Evolutionary conservation across 2,329 filamentous ascomycete species (phyloP).

Genomic region (Monilinia polystroma): DNA sequence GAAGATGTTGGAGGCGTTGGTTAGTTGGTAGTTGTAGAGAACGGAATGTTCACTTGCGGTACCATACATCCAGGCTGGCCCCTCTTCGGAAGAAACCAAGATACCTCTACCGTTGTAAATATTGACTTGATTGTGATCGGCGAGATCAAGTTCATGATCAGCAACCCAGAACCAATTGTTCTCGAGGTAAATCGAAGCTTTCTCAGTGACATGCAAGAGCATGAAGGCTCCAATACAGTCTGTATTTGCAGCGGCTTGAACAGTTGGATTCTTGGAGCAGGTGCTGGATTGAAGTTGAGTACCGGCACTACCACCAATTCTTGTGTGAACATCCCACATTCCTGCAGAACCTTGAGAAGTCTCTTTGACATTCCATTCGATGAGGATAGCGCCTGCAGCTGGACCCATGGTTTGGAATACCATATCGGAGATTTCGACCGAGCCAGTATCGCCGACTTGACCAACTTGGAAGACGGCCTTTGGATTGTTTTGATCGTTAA

Average conservation of each 20-base stretch:
- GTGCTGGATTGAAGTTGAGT: slow-evolving; percentile 73
- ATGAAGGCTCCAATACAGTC: slow-evolving; percentile 74
- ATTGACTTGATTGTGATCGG: slow-evolving; percentile 74
- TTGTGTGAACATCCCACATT: slow-evolving; percentile 96
- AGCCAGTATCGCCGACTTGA: slow-evolving; percentile 70
- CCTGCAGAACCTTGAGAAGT: slow-evolving; percentile 66
- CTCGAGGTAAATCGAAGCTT: slow-evolving; percentile 74
- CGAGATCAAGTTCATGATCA: slow-evolving; percentile 81
- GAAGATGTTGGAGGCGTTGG: slow-evolving; percentile 74
- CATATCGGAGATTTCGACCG: slow-evolving; percentile 83
- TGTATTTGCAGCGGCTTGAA: slow-evolving; percentile 56
- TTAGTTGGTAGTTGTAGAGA: slow-evolving; percentile 82
- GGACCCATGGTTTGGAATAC: slow-evolving; percentile 79
- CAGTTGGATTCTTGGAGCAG: slow-evolving; percentile 73
- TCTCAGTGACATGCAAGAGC: slow-evolving; percentile 62
- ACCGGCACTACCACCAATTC: slow-evolving; percentile 82
- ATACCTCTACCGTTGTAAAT: slow-evolving; percentile 79
- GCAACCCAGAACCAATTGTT: slow-evolving; percentile 90
- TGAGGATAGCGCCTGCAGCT: slow-evolving; percentile 81
- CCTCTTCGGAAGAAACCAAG: slow-evolving; percentile 69
- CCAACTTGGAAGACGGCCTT: slow-evolving; percentile 86
- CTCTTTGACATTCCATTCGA: slow-evolving; percentile 85
- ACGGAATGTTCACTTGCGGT: slow-evolving; percentile 68
- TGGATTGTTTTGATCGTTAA: slow-evolving; percentile 72
- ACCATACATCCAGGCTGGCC: slow-evolving; percentile 77